Evolutionary conservation across 78 protist species (phyloP).

Genomic region (Cavenderia fasciculata): DNA sequence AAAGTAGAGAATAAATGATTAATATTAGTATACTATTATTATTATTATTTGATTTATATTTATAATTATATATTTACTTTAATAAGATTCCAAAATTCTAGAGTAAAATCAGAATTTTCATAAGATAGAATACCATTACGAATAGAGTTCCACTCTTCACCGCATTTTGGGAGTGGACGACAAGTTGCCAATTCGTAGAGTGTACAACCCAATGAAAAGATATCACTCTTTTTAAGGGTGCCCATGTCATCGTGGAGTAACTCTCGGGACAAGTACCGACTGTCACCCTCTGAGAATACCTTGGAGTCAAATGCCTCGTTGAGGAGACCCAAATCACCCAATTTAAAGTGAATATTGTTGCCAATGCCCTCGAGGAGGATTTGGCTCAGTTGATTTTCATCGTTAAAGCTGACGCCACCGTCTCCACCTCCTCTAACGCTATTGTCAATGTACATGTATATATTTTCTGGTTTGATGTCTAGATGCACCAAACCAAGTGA

Average conservation of each 20-base stretch:
- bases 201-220: constrained; percentile 67
- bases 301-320: constrained; percentile 47
- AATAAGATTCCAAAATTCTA: constrained; percentile 39
- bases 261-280: constrained; percentile 62
- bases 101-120: neutral
- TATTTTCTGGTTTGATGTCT: constrained; percentile 71
- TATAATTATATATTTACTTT: neutral
- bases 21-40: neutral
- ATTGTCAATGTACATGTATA: constrained; percentile 13
- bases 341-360: constrained; percentile 16
- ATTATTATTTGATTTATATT: too few relatives aligned
- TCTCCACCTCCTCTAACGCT: too few relatives aligned
- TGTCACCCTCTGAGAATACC: constrained; percentile 62
- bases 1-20: neutral
- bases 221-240: constrained; percentile 50
- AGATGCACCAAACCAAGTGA: constrained; percentile 67
- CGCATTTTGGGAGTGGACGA: constrained; percentile 57
- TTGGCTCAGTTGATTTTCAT: neutral
- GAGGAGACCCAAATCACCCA: constrained; percentile 64
- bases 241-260: constrained; percentile 56
- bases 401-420: neutral
- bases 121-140: constrained; percentile 25
- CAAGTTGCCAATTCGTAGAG: constrained; percentile 63
- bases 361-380: neutral
- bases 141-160: constrained; percentile 61